Evolutionary conservation across 352 stramenopile species (phyloP), one percentile per base, ranked within the genome.

Genomic region (Pythium brachiatum): DNA sequence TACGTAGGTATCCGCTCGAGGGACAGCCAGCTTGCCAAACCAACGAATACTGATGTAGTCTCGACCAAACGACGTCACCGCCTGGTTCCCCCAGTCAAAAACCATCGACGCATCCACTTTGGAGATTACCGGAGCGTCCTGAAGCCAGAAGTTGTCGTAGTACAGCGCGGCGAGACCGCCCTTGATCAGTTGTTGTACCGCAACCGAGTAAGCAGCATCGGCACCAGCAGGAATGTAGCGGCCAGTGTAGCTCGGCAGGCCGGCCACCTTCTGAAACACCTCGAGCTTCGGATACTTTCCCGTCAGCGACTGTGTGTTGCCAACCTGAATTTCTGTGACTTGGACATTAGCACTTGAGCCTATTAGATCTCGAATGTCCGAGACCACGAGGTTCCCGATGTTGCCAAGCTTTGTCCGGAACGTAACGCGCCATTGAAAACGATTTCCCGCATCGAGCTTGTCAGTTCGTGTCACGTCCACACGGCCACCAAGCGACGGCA

Each of bases 141-240:
- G 81, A 16, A 99, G 72, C 95, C 95, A 99, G 66, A 93, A 97
- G 63, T 99, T 99, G 62, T 99, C 95, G 62, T 94, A 99, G 69
- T 99, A 99, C 3, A 92, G 74, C 0, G 81, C 94, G 9, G 75
- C 67, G 8, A 99, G 69, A 16, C 97, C 96, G 16, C 96, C 95
- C 20, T 71, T 78, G n/a, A 88, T 57, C 11, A 99, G 78, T 57
- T 99, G 92, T 20, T 86, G 78, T 26, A 99, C 92, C 6, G 89
- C 81, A 7, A 98, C 80, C 13, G 88, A 86, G 61, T 98, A 98
- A 0, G 89, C 85, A 5, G 55, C 27, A 43, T 83, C 81, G 8
- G 68, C 62, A 20, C 68, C 60, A 16, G 65, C 66, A 2, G 95
- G 93, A 20, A 85, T 89, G 66, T 99, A 99, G 23, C 79, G 70